A percentile compares a stretch with the other conserved stretches of the same genome.
Evolutionary conservation across 345 rosid genomes (phyloP).

Genomic region (Noccaea bulbosa): DNA sequence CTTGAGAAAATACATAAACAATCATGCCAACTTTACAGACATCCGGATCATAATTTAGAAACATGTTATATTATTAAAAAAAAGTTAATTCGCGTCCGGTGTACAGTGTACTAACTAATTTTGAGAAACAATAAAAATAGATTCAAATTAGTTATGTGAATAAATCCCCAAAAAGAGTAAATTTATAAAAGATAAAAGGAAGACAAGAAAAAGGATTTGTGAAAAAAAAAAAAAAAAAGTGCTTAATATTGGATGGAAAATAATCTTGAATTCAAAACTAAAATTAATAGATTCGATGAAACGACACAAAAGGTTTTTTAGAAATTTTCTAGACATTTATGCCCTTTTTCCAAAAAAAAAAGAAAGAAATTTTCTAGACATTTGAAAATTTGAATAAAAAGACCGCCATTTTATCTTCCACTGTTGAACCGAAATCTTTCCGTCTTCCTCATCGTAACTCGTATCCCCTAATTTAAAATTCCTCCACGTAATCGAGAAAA

Average conservation of each 20-base stretch:
- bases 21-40: too few relatives aligned
- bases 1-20: too few relatives aligned
- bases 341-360: too few relatives aligned
- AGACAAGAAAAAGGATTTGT: background rate
- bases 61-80: too few relatives aligned
- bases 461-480: conserved; percentile 14
- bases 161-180: too few relatives aligned
- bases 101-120: background rate
- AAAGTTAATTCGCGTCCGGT: too few relatives aligned
- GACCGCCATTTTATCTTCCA: conserved; percentile 9
- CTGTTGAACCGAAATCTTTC: background rate
- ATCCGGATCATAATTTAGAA: background rate
- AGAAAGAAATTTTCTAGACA: background rate
- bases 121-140: background rate
- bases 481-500: background rate
- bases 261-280: background rate
- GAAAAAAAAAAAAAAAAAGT: background rate
- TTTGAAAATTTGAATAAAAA: conserved; percentile 13
- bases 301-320: background rate
- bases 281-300: background rate
- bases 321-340: background rate
- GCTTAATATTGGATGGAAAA: background rate
- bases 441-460: background rate
- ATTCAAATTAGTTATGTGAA: too few relatives aligned
- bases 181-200: background rate